Evolutionary conservation across 2,329 filamentous ascomycete species (phyloP).

Genomic region (Stenocarpella maydis): DNA sequence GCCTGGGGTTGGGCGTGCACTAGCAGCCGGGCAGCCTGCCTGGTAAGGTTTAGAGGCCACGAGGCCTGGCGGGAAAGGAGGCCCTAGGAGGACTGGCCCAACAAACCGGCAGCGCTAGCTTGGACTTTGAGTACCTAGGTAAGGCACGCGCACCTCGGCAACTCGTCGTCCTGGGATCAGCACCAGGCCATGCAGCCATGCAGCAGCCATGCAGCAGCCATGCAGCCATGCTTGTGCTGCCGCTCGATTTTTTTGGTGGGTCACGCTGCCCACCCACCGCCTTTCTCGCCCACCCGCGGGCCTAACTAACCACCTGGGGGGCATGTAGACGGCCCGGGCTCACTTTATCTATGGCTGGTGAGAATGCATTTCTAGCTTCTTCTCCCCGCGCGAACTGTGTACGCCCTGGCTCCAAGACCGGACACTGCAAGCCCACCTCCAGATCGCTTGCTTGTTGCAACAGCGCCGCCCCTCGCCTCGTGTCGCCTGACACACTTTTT

Average conservation of each 20-base stretch:
- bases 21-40: neutral
- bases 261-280: conserved; percentile 28
- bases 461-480: conserved; percentile 12
- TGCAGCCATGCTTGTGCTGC: too few relatives aligned
- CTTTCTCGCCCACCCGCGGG: conserved; percentile 10
- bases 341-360: conserved; percentile 9
- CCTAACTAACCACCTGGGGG: too few relatives aligned
- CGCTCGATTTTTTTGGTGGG: conserved; percentile 15
- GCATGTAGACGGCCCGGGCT: neutral
- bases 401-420: neutral
- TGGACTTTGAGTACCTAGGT: neutral
- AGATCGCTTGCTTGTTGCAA: neutral
- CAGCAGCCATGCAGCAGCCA: too few relatives aligned
- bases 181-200: neutral
- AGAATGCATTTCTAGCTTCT: conserved; percentile 4
- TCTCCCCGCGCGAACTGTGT: neutral
- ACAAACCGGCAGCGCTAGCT: conserved; percentile 26
- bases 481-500: neutral
- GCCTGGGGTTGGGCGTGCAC: neutral
- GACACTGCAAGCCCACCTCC: neutral
- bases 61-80: neutral
- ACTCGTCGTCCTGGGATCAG: conserved; percentile 21
- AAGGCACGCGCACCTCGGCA: conserved; percentile 27
- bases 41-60: conserved; percentile 6
- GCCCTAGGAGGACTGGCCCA: conserved; percentile 21